Percentiles rank a stretch among this genome's conserved stretches.
These are phyloP conservation scores for Calonectria crousiana DNA, from an alignment of 2,329 filamentous ascomycete species.

Conservation along the genomic window DNA sequence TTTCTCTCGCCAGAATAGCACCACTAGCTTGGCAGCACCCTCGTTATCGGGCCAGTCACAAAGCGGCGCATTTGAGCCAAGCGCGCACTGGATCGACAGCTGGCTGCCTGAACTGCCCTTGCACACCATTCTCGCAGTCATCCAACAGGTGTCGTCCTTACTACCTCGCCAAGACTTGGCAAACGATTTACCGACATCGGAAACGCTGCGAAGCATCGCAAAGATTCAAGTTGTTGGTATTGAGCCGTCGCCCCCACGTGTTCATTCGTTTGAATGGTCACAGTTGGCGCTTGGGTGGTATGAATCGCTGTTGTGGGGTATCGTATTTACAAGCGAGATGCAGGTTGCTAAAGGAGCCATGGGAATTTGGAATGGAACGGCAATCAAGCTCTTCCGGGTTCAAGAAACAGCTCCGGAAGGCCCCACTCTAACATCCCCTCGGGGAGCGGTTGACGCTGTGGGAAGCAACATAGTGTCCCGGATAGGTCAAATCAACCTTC, in stretches of 20 bases:
- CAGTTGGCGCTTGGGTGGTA: conserved; percentile 94
- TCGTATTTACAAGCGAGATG: conserved; percentile 93
- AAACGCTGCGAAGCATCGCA: conserved; percentile 67
- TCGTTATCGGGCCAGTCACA: conserved; percentile 69
- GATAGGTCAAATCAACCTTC: conserved; percentile 84
- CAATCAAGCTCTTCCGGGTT: conserved; percentile 88
- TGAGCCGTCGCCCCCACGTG: conserved; percentile 79
- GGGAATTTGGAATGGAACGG: conserved; percentile 94
- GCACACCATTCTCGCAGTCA: conserved; percentile 85
- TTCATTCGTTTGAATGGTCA: conserved; percentile 96
- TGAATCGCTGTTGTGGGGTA: conserved; percentile 92
- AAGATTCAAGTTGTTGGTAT: conserved; percentile 76
- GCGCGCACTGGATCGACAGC: conserved; percentile 87
- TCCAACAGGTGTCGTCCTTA: conserved; percentile 72
- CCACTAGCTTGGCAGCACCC: conserved; percentile 80
- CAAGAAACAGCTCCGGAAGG: conserved; percentile 86
- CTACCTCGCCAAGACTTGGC: conserved; percentile 65
- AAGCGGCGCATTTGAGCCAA: conserved; percentile 79
- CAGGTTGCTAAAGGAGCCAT: conserved; percentile 87
- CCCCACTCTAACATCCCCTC: conserved; percentile 84
- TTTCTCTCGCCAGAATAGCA: conserved; percentile 93
- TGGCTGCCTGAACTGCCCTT: conserved; percentile 94
- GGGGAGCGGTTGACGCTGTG: conserved; percentile 92
- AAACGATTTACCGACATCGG: conserved; percentile 57
- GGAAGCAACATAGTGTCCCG: conserved; percentile 90